Conservation (phyloP, 192 early-diverging fungal genomes). For the Chytriomyces confervae region DNA sequence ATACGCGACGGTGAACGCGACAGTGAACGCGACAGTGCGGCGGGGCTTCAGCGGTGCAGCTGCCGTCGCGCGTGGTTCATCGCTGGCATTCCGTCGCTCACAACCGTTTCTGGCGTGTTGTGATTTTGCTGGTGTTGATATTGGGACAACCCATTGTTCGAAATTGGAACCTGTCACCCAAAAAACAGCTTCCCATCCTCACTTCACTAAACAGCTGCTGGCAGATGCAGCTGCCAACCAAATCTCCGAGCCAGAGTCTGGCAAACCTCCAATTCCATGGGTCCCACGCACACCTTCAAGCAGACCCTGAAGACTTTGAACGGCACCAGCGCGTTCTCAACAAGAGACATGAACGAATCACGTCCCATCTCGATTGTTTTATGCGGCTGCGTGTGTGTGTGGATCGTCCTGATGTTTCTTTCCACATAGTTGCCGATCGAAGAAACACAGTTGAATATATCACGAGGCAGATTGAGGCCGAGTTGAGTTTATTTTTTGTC, state of each 20-base stretch:
- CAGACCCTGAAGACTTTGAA: neutral
- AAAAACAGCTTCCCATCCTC: no score
- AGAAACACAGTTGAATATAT: slow-evolving; percentile 67
- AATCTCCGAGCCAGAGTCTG: neutral
- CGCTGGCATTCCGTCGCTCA: no score
- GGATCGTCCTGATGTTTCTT: neutral
- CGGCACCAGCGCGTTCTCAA: neutral
- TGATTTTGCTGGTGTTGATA: no score
- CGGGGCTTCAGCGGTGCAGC: no score
- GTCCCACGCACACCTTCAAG: neutral
- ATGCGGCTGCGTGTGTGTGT: slow-evolving; percentile 1
- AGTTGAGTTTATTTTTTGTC: slow-evolving; percentile 62
- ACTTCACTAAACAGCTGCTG: no score
- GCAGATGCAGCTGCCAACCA: neutral
- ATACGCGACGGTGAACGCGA: no score
- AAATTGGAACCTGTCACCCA: no score
- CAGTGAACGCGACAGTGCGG: no score
- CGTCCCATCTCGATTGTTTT: slow-evolving; percentile 10
- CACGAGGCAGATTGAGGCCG: slow-evolving; percentile 72
- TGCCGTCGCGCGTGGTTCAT: no score
- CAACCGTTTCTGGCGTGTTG: no score
- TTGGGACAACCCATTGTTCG: no score
- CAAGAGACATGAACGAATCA: slow-evolving; percentile 8
- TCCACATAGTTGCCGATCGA: slow-evolving; percentile 43
- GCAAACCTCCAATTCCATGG: neutral